Percentiles rank a stretch among this genome's conserved stretches.
Evolutionary conservation across 2,329 filamentous ascomycete genomes (phyloP).

Genomic region (Trichoderma sp.): DNA sequence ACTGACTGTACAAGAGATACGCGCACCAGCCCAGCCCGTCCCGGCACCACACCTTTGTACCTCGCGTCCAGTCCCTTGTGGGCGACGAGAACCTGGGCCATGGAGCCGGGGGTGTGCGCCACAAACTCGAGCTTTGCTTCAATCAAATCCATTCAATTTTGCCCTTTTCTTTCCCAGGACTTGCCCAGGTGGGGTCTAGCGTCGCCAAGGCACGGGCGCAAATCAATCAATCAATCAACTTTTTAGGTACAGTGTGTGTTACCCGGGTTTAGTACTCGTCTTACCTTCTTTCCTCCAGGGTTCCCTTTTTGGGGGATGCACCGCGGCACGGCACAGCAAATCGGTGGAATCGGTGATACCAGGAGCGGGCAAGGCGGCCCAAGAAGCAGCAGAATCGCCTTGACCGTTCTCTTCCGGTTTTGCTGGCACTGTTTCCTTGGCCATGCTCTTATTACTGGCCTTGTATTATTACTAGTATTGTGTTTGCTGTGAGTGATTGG

Average conservation of each 20-base stretch:
- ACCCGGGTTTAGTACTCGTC: too few relatives aligned
- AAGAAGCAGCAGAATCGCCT: too few relatives aligned
- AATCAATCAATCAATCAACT: too few relatives aligned
- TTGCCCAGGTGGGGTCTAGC: slow-evolving; percentile 10
- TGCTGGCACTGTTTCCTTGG: too few relatives aligned
- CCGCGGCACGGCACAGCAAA: slow-evolving; percentile 16
- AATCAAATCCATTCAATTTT: too few relatives aligned
- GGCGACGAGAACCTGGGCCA: slow-evolving; percentile 24
- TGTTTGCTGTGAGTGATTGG: too few relatives aligned
- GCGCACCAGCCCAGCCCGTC: neutral
- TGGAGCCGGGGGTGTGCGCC: slow-evolving; percentile 25
- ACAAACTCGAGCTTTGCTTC: neutral
- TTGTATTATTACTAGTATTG: too few relatives aligned
- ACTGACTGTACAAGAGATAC: neutral
- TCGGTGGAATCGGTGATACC: slow-evolving; percentile 25
- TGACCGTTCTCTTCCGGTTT: too few relatives aligned
- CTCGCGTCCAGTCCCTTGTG: slow-evolving; percentile 7
- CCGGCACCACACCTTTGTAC: neutral
- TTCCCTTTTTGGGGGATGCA: too few relatives aligned
- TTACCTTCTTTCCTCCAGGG: too few relatives aligned
- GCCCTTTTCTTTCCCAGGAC: neutral
- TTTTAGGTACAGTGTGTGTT: too few relatives aligned
- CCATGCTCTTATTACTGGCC: too few relatives aligned
- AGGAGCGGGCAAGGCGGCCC: slow-evolving; percentile 12
- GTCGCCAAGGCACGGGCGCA: slow-evolving; percentile 18